Conservation (phyloP, 2,329 filamentous ascomycete species). For the Ophiocordyceps robertsii region DNA sequence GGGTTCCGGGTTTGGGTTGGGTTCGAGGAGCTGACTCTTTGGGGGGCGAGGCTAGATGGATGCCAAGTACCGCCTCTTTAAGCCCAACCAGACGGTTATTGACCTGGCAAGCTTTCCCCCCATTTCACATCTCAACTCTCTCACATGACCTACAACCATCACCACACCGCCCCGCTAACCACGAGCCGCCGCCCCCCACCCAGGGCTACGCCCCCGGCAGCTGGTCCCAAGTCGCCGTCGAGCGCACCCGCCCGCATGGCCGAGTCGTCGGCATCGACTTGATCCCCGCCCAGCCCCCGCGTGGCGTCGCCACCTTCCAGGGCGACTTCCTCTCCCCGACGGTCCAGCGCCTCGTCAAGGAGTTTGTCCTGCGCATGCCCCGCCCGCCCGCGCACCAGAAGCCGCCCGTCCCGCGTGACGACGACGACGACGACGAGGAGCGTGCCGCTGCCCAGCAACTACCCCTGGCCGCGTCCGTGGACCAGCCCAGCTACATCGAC, state of each 20-base stretch:
- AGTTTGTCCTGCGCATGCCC: constrained; percentile 54
- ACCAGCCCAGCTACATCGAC: constrained; percentile 51
- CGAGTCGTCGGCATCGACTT: constrained; percentile 86
- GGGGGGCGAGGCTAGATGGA: constrained; percentile 48
- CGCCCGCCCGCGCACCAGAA: constrained; percentile 1
- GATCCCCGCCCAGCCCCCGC: constrained; percentile 81
- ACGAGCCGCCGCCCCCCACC: background rate
- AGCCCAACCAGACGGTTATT: constrained; percentile 68
- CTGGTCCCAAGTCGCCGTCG: constrained; percentile 71
- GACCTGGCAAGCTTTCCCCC: constrained; percentile 65
- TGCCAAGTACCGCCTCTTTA: constrained; percentile 67
- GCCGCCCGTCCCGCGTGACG: too few relatives aligned
- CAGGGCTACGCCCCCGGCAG: constrained; percentile 66
- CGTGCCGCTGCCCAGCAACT: background rate
- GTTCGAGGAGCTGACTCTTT: background rate
- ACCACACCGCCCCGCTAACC: too few relatives aligned
- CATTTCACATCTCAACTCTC: too few relatives aligned
- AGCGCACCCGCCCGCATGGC: constrained; percentile 62
- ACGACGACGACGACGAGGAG: background rate
- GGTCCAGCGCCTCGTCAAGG: constrained; percentile 65
- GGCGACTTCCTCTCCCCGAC: constrained; percentile 73
- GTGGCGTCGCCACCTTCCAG: constrained; percentile 86
- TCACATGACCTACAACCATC: too few relatives aligned
- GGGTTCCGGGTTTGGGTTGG: too few relatives aligned
- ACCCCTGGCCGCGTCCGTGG: constrained; percentile 7